These are phyloP conservation scores for Penicillium tannophilum DNA, from an alignment of 495 filamentous ascomycete species.

Conservation along the genomic window DNA sequence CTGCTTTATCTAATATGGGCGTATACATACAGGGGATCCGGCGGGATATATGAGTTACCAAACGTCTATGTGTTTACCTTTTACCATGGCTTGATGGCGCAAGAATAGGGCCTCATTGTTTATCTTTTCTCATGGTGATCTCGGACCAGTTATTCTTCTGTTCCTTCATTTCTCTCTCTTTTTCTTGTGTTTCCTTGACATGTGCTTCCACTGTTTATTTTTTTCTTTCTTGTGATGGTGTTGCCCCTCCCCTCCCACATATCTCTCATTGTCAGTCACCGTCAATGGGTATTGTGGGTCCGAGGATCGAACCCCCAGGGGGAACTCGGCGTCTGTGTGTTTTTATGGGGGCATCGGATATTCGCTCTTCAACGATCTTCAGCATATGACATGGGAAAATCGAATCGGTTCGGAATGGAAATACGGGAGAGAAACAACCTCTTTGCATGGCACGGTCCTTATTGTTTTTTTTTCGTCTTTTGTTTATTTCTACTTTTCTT, in stretches of 20 bases:
- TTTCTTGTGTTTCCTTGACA: slow-evolving; percentile 4
- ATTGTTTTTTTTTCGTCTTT: slow-evolving; percentile 21
- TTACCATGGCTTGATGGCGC: slow-evolving; percentile 44
- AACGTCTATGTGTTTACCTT: slow-evolving; percentile 24
- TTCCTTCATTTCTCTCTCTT: background rate
- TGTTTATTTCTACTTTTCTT: slow-evolving; percentile 18
- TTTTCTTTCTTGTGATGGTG: slow-evolving; percentile 31
- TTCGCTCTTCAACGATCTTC: slow-evolving; percentile 26
- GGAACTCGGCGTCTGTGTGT: slow-evolving; percentile 27
- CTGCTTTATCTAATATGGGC: slow-evolving; percentile 42
- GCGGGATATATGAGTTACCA: slow-evolving; percentile 36
- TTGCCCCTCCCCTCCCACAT: slow-evolving; percentile 15
- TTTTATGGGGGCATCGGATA: slow-evolving; percentile 18
- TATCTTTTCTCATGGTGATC: slow-evolving; percentile 24
- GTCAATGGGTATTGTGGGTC: slow-evolving; percentile 23
- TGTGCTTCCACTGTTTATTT: slow-evolving; percentile 18
- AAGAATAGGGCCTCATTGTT: slow-evolving; percentile 35
- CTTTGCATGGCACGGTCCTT: slow-evolving; percentile 24
- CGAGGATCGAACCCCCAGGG: slow-evolving; percentile 18
- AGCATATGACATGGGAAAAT: slow-evolving; percentile 28
- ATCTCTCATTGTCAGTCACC: slow-evolving; percentile 18
- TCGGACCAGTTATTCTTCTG: slow-evolving; percentile 13
- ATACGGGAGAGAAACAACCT: slow-evolving; percentile 23
- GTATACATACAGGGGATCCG: slow-evolving; percentile 46
- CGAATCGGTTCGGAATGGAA: slow-evolving; percentile 21